These are phyloP conservation scores for Neoarthrinium moseri DNA, from an alignment of 2,329 filamentous ascomycete species.

Conservation along the genomic window DNA sequence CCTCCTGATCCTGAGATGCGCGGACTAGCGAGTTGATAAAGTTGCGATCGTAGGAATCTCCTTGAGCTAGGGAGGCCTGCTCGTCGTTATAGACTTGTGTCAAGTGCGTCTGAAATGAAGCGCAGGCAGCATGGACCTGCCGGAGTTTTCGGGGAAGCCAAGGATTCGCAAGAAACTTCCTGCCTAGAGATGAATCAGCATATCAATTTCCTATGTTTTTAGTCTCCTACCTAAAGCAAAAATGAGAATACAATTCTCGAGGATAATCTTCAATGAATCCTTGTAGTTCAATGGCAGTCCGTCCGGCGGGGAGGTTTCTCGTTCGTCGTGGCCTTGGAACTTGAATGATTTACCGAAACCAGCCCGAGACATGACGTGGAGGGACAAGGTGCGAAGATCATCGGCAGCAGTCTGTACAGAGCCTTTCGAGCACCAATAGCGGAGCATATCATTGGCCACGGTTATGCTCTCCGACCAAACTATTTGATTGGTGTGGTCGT, in stretches of 20 bases:
- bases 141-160: constrained; percentile 19
- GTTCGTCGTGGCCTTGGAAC: constrained; percentile 19
- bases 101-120: constrained; percentile 26
- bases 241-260: constrained; percentile 22
- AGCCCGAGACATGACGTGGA: constrained; percentile 25
- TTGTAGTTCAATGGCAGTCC: constrained; percentile 16
- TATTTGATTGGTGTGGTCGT: constrained; percentile 25
- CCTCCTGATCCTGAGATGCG: constrained; percentile 13
- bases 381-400: constrained; percentile 22
- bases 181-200: no score
- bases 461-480: constrained; percentile 25
- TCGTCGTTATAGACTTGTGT: constrained; percentile 27
- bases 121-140: constrained; percentile 19
- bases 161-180: constrained; percentile 7
- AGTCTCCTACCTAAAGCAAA: no score
- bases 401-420: constrained; percentile 19
- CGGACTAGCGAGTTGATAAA: constrained; percentile 2
- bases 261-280: constrained; percentile 22
- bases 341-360: constrained; percentile 22
- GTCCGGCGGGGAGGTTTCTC: constrained; percentile 15
- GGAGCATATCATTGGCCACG: constrained; percentile 24
- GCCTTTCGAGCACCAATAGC: constrained; percentile 21
- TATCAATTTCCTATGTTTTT: no score
- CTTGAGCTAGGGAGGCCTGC: constrained; percentile 18
- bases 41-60: constrained; percentile 11